Evolutionary conservation across 306 rosid genomes (phyloP).

Genomic region (Lathyrus oleraceus): DNA sequence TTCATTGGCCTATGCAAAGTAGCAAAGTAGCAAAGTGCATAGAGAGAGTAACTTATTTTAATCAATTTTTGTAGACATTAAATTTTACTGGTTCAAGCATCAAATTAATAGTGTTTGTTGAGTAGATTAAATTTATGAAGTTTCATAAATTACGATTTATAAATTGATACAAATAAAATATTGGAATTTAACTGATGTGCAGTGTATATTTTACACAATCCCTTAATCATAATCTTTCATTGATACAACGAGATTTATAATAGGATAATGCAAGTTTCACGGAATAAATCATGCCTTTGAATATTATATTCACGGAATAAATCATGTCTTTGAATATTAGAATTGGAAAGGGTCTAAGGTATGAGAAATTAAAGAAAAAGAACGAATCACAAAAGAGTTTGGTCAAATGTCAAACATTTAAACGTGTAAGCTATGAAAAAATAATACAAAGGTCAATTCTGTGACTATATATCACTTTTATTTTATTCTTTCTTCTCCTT

Average conservation of each 20-base stretch:
- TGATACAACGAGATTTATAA: no score
- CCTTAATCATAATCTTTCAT: no score
- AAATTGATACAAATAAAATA: no score
- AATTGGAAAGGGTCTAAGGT: not conserved
- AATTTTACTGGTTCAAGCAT: no score
- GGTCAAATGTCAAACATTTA: not conserved
- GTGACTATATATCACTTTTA: not conserved
- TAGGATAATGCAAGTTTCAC: not conserved
- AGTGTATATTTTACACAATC: no score
- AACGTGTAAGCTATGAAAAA: conserved; percentile 1
- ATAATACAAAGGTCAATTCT: not conserved
- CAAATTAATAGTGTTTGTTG: no score
- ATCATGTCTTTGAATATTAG: not conserved
- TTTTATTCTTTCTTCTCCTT: not conserved
- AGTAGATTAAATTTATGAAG: no score
- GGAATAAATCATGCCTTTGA: not conserved
- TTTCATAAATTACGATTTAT: no score
- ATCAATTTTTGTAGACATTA: no score
- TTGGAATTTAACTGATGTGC: no score
- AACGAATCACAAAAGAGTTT: not conserved
- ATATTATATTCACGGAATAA: not conserved
- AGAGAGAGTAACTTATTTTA: no score
- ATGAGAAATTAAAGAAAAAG: not conserved
- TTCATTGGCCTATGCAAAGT: not conserved
- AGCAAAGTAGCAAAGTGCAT: not conserved